Percentiles rank a stretch among this genome's conserved stretches.
These are phyloP conservation scores for Penicillium bovifimosum DNA, from an alignment of 495 filamentous ascomycete species.

Conservation along the genomic window DNA sequence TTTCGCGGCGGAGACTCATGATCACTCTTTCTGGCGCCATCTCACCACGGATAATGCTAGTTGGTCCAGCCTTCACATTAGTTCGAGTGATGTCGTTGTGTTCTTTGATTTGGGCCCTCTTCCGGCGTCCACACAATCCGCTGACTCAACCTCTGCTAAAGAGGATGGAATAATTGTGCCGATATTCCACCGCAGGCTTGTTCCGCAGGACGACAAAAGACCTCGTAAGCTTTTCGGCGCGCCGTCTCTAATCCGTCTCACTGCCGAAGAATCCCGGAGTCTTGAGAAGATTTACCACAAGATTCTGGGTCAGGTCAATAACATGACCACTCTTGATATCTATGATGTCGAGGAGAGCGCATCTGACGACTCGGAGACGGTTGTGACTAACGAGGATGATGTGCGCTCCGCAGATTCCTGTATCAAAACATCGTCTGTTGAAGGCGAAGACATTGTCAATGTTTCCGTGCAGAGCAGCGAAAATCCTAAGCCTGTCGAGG, in stretches of 20 bases:
- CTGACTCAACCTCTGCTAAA: conserved; percentile 14
- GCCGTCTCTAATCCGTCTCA: conserved; percentile 57
- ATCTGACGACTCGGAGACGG: conserved; percentile 64
- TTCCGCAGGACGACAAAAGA: conserved; percentile 45
- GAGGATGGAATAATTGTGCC: conserved; percentile 72
- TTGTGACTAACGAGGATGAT: conserved; percentile 69
- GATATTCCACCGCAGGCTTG: conserved; percentile 60
- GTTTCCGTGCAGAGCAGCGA: conserved; percentile 72
- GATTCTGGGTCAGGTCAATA: conserved; percentile 50
- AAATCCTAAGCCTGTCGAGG: conserved; percentile 19
- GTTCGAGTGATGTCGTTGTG: conserved; percentile 53
- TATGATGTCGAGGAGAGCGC: conserved; percentile 45
- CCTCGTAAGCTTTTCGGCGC: conserved; percentile 43
- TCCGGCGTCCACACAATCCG: background rate
- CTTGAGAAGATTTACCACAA: conserved; percentile 58
- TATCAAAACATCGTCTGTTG: conserved; percentile 68
- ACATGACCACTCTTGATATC: conserved; percentile 58
- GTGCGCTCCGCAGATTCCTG: conserved; percentile 63
- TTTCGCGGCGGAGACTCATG: conserved; percentile 73
- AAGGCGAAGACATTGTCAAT: conserved; percentile 88
- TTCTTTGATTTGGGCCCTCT: conserved; percentile 75
- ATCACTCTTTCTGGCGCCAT: conserved; percentile 72
- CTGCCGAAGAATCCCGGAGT: conserved; percentile 54
- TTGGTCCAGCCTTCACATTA: conserved; percentile 63
- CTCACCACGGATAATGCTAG: conserved; percentile 58